Base-by-base conservation (phyloP, 2,329 filamentous ascomycete genomes). In the Verticillium nonalfalfae region DNA sequence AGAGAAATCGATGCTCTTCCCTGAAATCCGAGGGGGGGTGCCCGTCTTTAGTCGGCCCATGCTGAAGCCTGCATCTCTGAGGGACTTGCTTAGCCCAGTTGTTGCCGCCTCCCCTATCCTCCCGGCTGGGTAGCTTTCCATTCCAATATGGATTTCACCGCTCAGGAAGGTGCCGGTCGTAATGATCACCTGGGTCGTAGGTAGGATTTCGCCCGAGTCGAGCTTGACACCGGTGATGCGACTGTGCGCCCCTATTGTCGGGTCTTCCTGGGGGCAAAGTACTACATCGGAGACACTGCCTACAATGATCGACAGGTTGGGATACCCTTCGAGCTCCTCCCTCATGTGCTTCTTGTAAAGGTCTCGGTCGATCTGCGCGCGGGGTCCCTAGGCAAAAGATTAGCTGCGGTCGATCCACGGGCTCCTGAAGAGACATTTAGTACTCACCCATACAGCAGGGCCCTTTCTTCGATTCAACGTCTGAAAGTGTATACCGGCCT, bases 111-210 rank as follows among this genome's bases (percentile, higher is more conserved):
- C 95, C 11, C 94, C 95, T 80, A 99, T 93, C 9, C 95, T 87
- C 1, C 95, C 95, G 0, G 95, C 90, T 0, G 95, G 93, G 71
- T 86, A 97, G 3, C 83, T 84, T 59, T 96, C 85, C 7, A 98
- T 78, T 0, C 93, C 95, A 64, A 99, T 96, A 69, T 99, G 95
- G 64, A 99, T 99, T 75, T 99, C 95, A 18, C 93, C 95, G 11
- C 94, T 90, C 5, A 99, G 77, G 71, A 99, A 99, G 0, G 95
- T 99, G 0, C 95, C 95, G 0, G 95, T 99, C 0, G 95, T 98
- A 67, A 99, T 97, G 31, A 99, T 85, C 39, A 98, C 93, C 64
- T 89, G 88, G 56, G 83, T 86, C 1, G 94, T 91, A 1, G 87
- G 84, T 65, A 99, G 84, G 15, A 96, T 79, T 72, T 96, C 89